A percentile compares a stretch with the other conserved stretches of the same genome.
These are phyloP conservation scores for Lichtheimia hyalospora DNA, from an alignment of 371 early-diverging fungal species.

Conservation along the genomic window DNA sequence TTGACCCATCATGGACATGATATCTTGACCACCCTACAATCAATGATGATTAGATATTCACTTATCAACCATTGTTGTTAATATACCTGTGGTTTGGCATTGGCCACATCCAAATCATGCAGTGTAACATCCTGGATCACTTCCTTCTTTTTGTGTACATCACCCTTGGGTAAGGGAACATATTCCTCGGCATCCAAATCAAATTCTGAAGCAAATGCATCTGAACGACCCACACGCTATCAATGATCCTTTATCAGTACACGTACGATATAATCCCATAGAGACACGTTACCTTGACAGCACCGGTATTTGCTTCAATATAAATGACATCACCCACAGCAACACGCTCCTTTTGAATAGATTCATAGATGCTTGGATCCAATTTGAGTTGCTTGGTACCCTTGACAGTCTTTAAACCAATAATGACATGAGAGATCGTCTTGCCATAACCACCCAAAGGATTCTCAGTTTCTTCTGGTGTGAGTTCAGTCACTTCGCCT, in stretches of 20 bases:
- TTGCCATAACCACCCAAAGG: constrained; percentile 93
- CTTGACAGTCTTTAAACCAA: constrained; percentile 98
- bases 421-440: constrained; percentile 92
- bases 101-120: constrained; percentile 99
- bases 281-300: constrained; percentile 78
- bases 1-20: constrained; percentile 97
- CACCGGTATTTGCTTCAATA: constrained; percentile 97
- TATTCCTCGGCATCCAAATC: constrained; percentile 97
- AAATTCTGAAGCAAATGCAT: constrained; percentile 94
- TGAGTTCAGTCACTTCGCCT: constrained; percentile 98
- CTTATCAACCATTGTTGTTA: background rate
- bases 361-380: constrained; percentile 96
- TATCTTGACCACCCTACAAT: constrained; percentile 87
- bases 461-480: constrained; percentile 95
- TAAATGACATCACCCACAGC: constrained; percentile 97
- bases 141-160: constrained; percentile 98
- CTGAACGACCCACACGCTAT: constrained; percentile 92
- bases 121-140: constrained; percentile 97
- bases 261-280: background rate
- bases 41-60: background rate
- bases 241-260: constrained; percentile 13
- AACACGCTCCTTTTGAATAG: constrained; percentile 96
- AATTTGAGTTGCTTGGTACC: constrained; percentile 97
- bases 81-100: constrained; percentile 85
- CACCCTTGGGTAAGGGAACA: constrained; percentile 98